phyloP scores from a whole-genome alignment of 352 stramenopile species.

The Nothophytophthora sp. region DNA sequence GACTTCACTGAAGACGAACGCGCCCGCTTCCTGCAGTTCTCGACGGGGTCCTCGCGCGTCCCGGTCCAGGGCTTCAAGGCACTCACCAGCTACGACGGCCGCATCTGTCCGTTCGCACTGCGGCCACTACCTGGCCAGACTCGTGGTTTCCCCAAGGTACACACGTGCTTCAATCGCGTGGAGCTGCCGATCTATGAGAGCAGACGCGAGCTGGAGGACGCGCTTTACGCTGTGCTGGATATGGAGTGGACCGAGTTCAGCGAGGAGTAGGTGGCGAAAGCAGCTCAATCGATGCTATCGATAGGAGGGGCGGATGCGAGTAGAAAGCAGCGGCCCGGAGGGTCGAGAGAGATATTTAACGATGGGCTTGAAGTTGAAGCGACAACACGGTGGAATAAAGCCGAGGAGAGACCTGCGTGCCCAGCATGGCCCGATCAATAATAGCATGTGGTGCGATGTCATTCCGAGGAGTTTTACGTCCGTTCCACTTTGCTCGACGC shows the following conservation, averaged over 20 bases:
- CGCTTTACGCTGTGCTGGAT: conserved; percentile 94
- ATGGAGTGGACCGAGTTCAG: conserved; percentile 97
- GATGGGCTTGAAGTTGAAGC: too few relatives aligned
- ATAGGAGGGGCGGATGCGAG: too few relatives aligned
- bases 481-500: too few relatives aligned
- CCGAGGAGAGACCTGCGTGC: too few relatives aligned
- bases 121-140: conserved; percentile 59
- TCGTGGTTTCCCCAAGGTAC: conserved; percentile 69
- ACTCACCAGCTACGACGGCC: conserved; percentile 82
- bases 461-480: too few relatives aligned
- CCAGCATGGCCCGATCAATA: too few relatives aligned
- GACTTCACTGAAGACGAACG: conserved; percentile 72
- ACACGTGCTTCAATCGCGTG: conserved; percentile 87
- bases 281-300: too few relatives aligned
- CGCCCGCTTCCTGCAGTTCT: conserved; percentile 85
- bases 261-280: too few relatives aligned
- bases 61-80: conserved; percentile 86
- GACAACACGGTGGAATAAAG: too few relatives aligned
- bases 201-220: conserved; percentile 93
- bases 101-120: conserved; percentile 76
- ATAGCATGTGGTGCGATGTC: too few relatives aligned
- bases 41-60: conserved; percentile 80
- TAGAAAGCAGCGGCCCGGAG: too few relatives aligned
- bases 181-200: conserved; percentile 77
- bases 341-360: too few relatives aligned